A percentile compares a stretch with the other conserved stretches of the same genome.
Evolutionary conservation across 2,329 filamentous ascomycete genomes (phyloP).

Genomic region (Phaeosphaeria sp.): DNA sequence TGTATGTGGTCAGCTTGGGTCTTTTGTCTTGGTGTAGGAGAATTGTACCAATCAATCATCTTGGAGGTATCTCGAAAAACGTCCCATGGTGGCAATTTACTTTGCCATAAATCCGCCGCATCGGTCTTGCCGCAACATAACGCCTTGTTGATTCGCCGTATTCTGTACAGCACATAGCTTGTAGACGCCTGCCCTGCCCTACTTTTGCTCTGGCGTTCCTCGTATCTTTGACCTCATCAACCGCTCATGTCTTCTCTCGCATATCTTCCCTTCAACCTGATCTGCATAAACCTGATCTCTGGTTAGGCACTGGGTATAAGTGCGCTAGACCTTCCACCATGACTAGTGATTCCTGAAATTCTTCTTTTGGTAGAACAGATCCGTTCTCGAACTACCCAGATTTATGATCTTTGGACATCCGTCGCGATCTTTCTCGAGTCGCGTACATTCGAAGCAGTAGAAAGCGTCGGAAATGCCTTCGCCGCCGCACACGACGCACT

Average conservation of each 20-base stretch:
- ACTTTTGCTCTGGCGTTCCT: background rate
- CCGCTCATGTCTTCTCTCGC: too few species aligned
- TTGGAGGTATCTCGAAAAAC: conserved; percentile 3
- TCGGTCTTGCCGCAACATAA: background rate
- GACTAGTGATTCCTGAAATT: conserved; percentile 65
- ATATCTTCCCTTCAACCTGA: background rate
- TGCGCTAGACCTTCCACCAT: background rate
- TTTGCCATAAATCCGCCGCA: background rate
- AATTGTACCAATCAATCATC: conserved; percentile 6
- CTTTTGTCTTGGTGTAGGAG: background rate
- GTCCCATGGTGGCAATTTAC: background rate
- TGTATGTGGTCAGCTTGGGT: background rate
- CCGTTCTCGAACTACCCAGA: conserved; percentile 90
- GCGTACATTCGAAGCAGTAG: conserved; percentile 98
- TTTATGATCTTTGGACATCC: conserved; percentile 99
- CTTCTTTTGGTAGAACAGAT: conserved; percentile 83
- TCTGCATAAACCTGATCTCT: background rate
- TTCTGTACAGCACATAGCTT: background rate
- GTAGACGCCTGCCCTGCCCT: background rate
- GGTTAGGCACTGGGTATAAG: background rate
- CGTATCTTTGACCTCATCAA: too few species aligned
- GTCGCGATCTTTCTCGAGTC: conserved; percentile 94
- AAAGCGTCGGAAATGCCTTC: conserved; percentile 98
- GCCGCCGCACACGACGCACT: conserved; percentile 97
- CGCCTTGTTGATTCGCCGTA: background rate